Evolutionary conservation across 148 eudicot genomes (phyloP).

Genomic region (Arctostaphylos glauca): DNA sequence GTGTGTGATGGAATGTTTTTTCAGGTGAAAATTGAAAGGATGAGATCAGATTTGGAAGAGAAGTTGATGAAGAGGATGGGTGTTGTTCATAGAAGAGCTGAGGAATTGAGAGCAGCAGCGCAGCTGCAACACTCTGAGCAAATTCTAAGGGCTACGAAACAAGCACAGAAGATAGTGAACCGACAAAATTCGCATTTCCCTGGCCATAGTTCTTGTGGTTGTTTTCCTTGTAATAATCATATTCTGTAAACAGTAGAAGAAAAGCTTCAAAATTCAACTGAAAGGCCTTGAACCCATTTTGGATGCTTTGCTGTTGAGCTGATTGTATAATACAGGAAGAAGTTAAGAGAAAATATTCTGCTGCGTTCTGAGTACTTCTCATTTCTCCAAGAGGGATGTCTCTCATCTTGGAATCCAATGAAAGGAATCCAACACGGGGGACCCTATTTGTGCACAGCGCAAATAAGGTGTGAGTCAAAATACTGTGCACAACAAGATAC

Average conservation of each 20-base stretch:
- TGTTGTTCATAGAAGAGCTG: slow-evolving; percentile 67
- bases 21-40: slow-evolving; percentile 83
- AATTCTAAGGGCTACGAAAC: slow-evolving; percentile 39
- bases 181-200: slow-evolving; percentile 35
- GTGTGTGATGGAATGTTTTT: not conserved
- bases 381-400: not conserved
- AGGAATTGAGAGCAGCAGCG: slow-evolving; percentile 75
- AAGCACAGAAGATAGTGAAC: slow-evolving; percentile 45
- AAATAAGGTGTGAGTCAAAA: too few species aligned
- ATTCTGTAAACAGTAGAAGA: slow-evolving; percentile 2
- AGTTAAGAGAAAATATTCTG: not conserved
- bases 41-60: slow-evolving; percentile 84
- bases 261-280: not conserved
- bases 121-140: slow-evolving; percentile 65
- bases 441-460: too few species aligned
- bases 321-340: not conserved
- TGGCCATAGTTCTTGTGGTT: slow-evolving; percentile 52
- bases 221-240: slow-evolving; percentile 53
- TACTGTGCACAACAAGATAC: too few species aligned
- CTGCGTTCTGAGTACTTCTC: not conserved
- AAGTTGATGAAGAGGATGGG: slow-evolving; percentile 86
- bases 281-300: not conserved
- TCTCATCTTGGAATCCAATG: not conserved
- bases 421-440: not conserved
- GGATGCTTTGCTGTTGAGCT: not conserved